Conservation (phyloP, 371 early-diverging fungal genomes). For the Saksenaea oblongispora region DNA sequence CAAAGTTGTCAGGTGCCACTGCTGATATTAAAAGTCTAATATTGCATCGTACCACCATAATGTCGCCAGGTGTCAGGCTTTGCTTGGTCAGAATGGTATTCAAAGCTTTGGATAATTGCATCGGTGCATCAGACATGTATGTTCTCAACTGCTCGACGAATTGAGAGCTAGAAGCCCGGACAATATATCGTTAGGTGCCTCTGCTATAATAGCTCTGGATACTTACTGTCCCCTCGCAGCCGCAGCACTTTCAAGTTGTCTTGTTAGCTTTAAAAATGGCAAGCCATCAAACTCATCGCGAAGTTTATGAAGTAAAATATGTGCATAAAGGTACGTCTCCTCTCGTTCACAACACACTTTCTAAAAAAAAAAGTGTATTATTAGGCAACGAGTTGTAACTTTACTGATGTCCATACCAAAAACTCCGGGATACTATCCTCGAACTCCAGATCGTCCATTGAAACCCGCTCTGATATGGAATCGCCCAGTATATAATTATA, state of each 20-base stretch:
- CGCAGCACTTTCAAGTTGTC: conserved; percentile 63
- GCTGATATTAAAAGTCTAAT: not conserved
- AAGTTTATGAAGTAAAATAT: conserved; percentile 55
- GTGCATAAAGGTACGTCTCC: conserved; percentile 69
- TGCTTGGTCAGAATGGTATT: conserved; percentile 56
- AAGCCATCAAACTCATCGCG: conserved; percentile 50
- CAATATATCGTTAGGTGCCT: not conserved
- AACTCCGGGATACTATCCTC: conserved; percentile 49
- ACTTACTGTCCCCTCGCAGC: conserved; percentile 39
- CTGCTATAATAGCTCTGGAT: not conserved
- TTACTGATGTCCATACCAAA: conserved; percentile 35
- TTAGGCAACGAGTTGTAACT: not conserved
- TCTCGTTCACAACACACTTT: conserved; percentile 67
- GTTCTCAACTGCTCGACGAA: conserved; percentile 57
- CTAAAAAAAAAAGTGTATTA: conserved; percentile 24
- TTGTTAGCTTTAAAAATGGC: conserved; percentile 56
- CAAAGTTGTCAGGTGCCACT: conserved; percentile 29
- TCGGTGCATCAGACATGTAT: conserved; percentile 48
- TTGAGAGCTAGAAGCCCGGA: not conserved
- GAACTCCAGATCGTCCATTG: conserved; percentile 58
- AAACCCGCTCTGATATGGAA: conserved; percentile 52
- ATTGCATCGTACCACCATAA: conserved; percentile 42
- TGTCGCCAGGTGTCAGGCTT: conserved; percentile 66
- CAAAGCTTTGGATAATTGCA: conserved; percentile 52
- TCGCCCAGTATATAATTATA: conserved; percentile 63